These are phyloP conservation scores for Jackrogersella minutella DNA, from an alignment of 495 filamentous ascomycete genomes.

Conservation along the genomic window DNA sequence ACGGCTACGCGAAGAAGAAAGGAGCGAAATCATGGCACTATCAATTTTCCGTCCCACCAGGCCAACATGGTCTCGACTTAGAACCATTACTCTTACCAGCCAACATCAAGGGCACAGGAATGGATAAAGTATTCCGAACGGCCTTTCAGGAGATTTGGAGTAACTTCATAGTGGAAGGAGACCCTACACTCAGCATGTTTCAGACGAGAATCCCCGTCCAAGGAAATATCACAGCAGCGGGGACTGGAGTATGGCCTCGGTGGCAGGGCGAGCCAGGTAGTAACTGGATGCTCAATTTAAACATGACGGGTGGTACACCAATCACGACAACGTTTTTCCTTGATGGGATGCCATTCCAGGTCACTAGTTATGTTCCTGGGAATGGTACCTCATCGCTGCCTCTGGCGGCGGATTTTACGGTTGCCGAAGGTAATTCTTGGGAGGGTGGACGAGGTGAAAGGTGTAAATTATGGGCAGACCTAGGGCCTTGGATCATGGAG, in stretches of 20 bases:
- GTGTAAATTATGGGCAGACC: conserved; percentile 64
- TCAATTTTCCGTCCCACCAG: conserved; percentile 65
- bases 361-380: conserved; percentile 38
- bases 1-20: conserved; percentile 54
- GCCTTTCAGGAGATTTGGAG: conserved; percentile 53
- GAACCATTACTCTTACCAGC: conserved; percentile 28
- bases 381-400: conserved; percentile 43
- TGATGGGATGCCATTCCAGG: conserved; percentile 6
- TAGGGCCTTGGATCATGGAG: conserved; percentile 46
- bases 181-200: conserved; percentile 55
- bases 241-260: conserved; percentile 31
- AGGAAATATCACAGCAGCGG: conserved; percentile 33
- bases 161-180: conserved; percentile 61
- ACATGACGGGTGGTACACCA: conserved; percentile 58
- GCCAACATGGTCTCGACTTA: conserved; percentile 63
- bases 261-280: conserved; percentile 43
- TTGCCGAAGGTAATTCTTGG: conserved; percentile 63
- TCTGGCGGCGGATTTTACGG: conserved; percentile 52
- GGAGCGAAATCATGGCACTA: conserved; percentile 58
- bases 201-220: conserved; percentile 23
- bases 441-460: conserved; percentile 63
- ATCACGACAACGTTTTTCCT: conserved; percentile 4
- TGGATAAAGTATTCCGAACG: conserved; percentile 41
- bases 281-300: conserved; percentile 58
- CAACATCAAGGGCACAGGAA: conserved; percentile 8